Conservation (phyloP, 2,329 filamentous ascomycete species). For the Aspergillus quadricinctus region DNA sequence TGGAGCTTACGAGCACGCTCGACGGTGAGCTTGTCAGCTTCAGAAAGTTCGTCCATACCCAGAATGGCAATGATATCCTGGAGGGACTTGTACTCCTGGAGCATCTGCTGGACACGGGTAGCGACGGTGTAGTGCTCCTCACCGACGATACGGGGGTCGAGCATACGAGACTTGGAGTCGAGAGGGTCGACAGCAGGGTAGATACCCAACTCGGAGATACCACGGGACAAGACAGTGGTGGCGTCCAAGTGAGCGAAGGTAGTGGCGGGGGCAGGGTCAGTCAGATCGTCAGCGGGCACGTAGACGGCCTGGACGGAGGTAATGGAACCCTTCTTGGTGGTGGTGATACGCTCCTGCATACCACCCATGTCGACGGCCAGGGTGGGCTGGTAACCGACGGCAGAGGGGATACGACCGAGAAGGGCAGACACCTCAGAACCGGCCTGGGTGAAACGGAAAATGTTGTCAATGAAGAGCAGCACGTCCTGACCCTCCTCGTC, state of each 20-base stretch:
- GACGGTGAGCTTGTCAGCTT: constrained; percentile 99
- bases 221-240: constrained; percentile 99
- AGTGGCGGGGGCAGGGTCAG: constrained; percentile 97
- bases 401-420: constrained; percentile 98
- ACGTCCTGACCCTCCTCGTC: constrained; percentile 85
- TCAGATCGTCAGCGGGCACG: constrained; percentile 99
- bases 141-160: constrained; percentile 97
- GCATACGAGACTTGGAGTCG: constrained; percentile 98
- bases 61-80: constrained; percentile 99
- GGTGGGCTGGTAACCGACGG: constrained; percentile 99
- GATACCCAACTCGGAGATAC: constrained; percentile 99
- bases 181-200: constrained; percentile 99
- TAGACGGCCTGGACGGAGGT: constrained; percentile 99
- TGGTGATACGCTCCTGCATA: constrained; percentile 99
- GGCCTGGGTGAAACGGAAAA: constrained; percentile 99
- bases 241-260: constrained; percentile 99
- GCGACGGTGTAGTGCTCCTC: constrained; percentile 96
- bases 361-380: constrained; percentile 98
- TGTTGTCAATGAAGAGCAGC: constrained; percentile 99
- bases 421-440: constrained; percentile 99
- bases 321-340: constrained; percentile 98
- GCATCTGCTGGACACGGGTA: constrained; percentile 95
- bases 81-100: constrained; percentile 99
- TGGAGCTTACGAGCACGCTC: constrained; percentile 99
- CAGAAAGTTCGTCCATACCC: constrained; percentile 99